These are phyloP conservation scores for Alopecurus myosuroides DNA, from an alignment of 176 grass and related monocot genomes.

Conservation along the genomic window DNA sequence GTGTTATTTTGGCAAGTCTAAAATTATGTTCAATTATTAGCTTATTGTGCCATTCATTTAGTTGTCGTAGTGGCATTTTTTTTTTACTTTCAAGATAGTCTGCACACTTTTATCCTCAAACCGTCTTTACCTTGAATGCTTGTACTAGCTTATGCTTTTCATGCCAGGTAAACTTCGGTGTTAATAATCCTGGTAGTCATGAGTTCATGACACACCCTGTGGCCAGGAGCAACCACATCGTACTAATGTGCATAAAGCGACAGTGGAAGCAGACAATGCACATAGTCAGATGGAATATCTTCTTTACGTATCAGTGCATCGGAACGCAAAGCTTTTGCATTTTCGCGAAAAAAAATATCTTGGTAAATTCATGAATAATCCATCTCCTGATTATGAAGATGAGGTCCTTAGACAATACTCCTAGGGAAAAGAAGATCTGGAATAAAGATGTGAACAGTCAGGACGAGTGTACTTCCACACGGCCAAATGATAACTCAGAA, in stretches of 20 bases:
- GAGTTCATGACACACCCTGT: constrained; percentile 60
- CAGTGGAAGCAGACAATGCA: constrained; percentile 21
- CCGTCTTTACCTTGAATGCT: constrained; percentile 4
- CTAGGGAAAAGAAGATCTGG: constrained; percentile 32
- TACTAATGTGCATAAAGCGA: constrained; percentile 36
- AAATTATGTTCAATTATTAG: not conserved
- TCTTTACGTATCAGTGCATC: too few relatives aligned
- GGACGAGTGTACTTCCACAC: constrained; percentile 26
- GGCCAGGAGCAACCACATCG: constrained; percentile 42
- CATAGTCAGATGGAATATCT: constrained; percentile 30
- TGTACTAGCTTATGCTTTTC: not conserved
- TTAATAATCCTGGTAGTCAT: constrained; percentile 45
- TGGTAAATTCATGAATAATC: constrained; percentile 25
- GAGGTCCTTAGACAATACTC: constrained; percentile 37
- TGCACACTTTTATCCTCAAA: constrained; percentile 13
- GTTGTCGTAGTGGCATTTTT: not conserved
- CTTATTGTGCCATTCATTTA: not conserved
- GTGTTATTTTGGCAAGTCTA: not conserved
- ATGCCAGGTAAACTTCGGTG: constrained; percentile 38
- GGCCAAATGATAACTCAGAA: constrained; percentile 32
- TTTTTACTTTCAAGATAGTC: not conserved
- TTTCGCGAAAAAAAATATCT: too few relatives aligned
- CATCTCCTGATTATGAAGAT: constrained; percentile 29
- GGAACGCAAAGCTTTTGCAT: too few relatives aligned
- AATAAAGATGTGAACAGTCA: constrained; percentile 44